Base-by-base conservation (phyloP, 169 alveolate genomes). In the Plasmodium coatneyi region DNA sequence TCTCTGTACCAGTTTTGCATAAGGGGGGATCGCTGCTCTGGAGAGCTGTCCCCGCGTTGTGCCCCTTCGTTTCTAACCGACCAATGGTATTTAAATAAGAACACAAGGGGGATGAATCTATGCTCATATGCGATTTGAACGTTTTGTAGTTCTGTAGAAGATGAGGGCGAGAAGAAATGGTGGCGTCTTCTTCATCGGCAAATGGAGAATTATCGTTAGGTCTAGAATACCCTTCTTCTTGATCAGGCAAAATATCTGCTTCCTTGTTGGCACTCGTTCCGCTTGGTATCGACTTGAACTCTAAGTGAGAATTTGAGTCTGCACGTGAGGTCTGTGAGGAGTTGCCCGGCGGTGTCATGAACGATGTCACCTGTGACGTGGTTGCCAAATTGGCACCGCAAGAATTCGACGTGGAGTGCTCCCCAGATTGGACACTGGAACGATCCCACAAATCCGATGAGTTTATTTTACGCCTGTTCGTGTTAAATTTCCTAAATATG, bases 401-500 rank as follows among this genome's bases (percentile, higher is more conserved):
- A n/a, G 5, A 56, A n/a, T 16, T 30, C 34, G 72, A 14, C 2
- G 34, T 1, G 32, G 74, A 60, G 32, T 16, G 74, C 7, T 7
- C 34, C 74, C 34, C 14, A n/a, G 74, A 60, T 1, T 60, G 74
- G 74, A 2, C 74, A 60, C 74, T 60, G 28, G 74, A 60, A 16
- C 12, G 32, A 10, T 19, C 14, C n/a, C 74, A 16, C n/a, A 19
- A 60, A 60, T 25, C 74, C 34, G 36, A 60, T 14, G 28, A 22
- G 34, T 28, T 60, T 60, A 9, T 22, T 60, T 70, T 43, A 30
- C 66, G 36, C 25, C 60, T 14, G 54, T 84, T 84, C 46, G 92
- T 49, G 78, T 84, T 84, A 84, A 71, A 84, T 66, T 52, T 72
- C 80, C 71, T 71, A 49, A 84, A 84, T 46, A 72, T 84, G 39